Conservation (phyloP, 2,329 filamentous ascomycete genomes). For the Aspergillus novofumigatus region DNA sequence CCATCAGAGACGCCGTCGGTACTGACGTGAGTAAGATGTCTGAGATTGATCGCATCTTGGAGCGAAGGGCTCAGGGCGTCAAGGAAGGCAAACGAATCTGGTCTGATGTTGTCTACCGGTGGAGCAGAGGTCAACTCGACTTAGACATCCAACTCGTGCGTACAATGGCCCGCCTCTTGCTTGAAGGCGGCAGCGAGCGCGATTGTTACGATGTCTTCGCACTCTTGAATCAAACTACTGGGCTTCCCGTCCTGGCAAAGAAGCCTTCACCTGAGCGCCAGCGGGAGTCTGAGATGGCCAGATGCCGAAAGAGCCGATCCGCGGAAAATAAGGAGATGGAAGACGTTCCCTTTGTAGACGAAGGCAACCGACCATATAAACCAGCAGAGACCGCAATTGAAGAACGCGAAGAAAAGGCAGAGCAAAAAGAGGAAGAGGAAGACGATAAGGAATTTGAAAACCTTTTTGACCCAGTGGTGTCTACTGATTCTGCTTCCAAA, state of each 20-base stretch:
- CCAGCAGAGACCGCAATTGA: slow-evolving; percentile 9
- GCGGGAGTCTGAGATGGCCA: slow-evolving; percentile 2
- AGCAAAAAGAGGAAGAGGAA: slow-evolving; percentile 18
- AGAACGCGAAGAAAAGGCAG: slow-evolving; percentile 6
- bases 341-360: slow-evolving; percentile 30
- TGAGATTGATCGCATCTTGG: slow-evolving; percentile 22
- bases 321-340: slow-evolving; percentile 8
- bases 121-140: slow-evolving; percentile 64
- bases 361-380: slow-evolving; percentile 21
- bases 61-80: slow-evolving; percentile 43
- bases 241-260: slow-evolving; percentile 51
- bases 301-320: not conserved
- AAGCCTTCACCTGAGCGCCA: slow-evolving; percentile 17
- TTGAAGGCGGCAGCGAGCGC: slow-evolving; percentile 55
- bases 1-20: slow-evolving; percentile 54
- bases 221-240: slow-evolving; percentile 78
- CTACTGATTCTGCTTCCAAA: slow-evolving; percentile 1
- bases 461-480: slow-evolving; percentile 34
- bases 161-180: slow-evolving; percentile 74
- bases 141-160: slow-evolving; percentile 77
- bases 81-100: slow-evolving; percentile 70
- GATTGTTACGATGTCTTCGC: slow-evolving; percentile 70
- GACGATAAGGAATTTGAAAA: slow-evolving; percentile 25
- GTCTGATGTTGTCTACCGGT: slow-evolving; percentile 73
- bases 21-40: slow-evolving; percentile 27